Base-by-base conservation (phyloP, 805 yeast genomes). In the Ogataea pini region DNA sequence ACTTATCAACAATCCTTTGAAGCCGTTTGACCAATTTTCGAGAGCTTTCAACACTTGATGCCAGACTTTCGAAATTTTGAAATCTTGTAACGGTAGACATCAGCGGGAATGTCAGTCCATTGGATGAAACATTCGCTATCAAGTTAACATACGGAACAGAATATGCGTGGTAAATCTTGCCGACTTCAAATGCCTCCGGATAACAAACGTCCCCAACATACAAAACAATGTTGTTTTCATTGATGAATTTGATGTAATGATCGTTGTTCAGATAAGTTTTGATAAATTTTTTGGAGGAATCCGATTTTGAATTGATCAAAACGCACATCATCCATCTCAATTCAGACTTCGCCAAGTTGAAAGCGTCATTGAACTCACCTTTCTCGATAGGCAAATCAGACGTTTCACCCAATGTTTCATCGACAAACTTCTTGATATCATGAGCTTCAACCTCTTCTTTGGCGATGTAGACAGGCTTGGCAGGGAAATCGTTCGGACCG, bases 121-220 rank as follows among this genome's bases (percentile, higher is more conserved):
- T 76, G 16, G 79, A 84, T 58, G 68, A 76, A 45, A 71, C 89
- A 68, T 71, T 86, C 33, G 72, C 85, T 57, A 67, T 77, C 65
- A 75, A 69, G 46, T 70, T 73, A 13, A 79, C 66, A 50, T 73
- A 80, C 1, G 94, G 92, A 19, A 82, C 68, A 32, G 76, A 71
- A 22, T 75, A 71, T 2, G 79, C 75, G 31, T 71, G 73, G 51
- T 85, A 71, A 32, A 77, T 70, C 52, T 75, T 75, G 0, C 88
- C 86, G 34, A 86, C 76, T 49, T 82, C 82, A 70, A 79, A 81
- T 3, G 86, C 78, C 62, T 86, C 92, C 0, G 84, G 74, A 54
- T 81, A 81, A 13, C 73, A 66, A 19, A 80, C 81, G 54, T 83
- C 80, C 0, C 88, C 87, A 33, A 85, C 76, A 74, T 85, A 86